These are phyloP conservation scores for Massospora cicadina DNA, from an alignment of 371 early-diverging fungal genomes.

Conservation along the genomic window DNA sequence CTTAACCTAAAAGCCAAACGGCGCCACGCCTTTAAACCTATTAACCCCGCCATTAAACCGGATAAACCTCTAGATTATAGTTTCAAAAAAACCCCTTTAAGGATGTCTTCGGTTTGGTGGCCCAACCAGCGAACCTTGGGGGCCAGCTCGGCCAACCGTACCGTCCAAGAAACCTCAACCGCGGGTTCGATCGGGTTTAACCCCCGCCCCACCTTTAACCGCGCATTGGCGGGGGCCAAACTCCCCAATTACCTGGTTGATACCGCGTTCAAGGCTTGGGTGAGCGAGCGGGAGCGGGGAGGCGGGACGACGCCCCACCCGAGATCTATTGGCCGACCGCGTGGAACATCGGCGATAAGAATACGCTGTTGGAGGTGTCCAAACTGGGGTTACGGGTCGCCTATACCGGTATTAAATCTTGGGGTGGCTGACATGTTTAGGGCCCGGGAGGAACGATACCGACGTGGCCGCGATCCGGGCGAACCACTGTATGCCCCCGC, in stretches of 20 bases:
- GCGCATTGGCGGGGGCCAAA: not conserved
- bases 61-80: too few relatives aligned
- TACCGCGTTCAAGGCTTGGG: constrained; percentile 1
- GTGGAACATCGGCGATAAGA: constrained; percentile 46
- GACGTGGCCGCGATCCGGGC: constrained; percentile 72
- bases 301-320: not conserved
- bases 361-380: constrained; percentile 29
- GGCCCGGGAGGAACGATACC: constrained; percentile 53
- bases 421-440: constrained; percentile 19
- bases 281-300: not conserved
- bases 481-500: constrained; percentile 69
- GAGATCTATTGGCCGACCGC: constrained; percentile 25
- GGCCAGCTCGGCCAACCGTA: not conserved
- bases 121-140: not conserved
- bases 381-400: constrained; percentile 29
- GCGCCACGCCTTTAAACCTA: too few relatives aligned
- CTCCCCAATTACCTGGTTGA: constrained; percentile 2
- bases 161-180: not conserved
- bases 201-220: not conserved
- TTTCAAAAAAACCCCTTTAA: not conserved
- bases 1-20: too few relatives aligned
- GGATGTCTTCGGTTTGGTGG: not conserved
- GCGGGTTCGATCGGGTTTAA: not conserved
- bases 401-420: constrained; percentile 29
- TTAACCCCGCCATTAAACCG: too few relatives aligned